A percentile compares a stretch with the other conserved stretches of the same genome.
Conservation (phyloP, 2,329 filamentous ascomycete species). For the Penicillium sp. region DNA sequence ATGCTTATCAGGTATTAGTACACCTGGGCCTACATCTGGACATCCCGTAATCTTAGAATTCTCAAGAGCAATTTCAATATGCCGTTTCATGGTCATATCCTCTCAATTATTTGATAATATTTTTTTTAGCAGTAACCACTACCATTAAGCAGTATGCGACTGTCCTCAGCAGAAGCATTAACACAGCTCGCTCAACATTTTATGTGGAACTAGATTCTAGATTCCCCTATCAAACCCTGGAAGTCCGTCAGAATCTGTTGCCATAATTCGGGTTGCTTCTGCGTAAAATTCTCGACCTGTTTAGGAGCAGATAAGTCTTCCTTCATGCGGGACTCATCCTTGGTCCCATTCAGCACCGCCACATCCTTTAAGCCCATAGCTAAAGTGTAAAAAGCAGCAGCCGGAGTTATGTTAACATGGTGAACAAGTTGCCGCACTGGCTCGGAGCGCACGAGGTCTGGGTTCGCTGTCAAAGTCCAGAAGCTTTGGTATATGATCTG, state of each 20-base stretch:
- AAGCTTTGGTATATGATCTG: constrained; percentile 59
- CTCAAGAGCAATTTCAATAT: background rate
- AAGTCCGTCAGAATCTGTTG: constrained; percentile 49
- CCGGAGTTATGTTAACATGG: constrained; percentile 40
- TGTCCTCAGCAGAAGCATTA: background rate
- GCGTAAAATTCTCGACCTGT: constrained; percentile 44
- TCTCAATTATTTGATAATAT: background rate
- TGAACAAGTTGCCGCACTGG: constrained; percentile 53
- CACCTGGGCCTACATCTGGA: background rate
- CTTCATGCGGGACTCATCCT: constrained; percentile 50
- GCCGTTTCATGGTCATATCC: background rate
- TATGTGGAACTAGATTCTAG: background rate
- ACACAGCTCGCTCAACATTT: background rate
- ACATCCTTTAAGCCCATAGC: constrained; percentile 53
- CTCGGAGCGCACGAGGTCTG: constrained; percentile 46
- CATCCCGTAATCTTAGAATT: background rate
- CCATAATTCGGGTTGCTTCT: constrained; percentile 52
- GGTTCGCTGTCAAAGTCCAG: constrained; percentile 62
- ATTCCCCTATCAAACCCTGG: constrained; percentile 41
- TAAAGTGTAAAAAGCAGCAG: constrained; percentile 56
- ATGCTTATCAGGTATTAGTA: background rate
- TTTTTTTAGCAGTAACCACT: background rate
- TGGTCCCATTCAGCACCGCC: constrained; percentile 58
- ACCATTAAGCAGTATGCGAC: background rate
- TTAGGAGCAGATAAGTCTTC: constrained; percentile 50